A percentile compares a stretch with the other conserved stretches of the same genome.
Conservation (phyloP, 140 eudicot genomes). For the Cichorium intybus region DNA sequence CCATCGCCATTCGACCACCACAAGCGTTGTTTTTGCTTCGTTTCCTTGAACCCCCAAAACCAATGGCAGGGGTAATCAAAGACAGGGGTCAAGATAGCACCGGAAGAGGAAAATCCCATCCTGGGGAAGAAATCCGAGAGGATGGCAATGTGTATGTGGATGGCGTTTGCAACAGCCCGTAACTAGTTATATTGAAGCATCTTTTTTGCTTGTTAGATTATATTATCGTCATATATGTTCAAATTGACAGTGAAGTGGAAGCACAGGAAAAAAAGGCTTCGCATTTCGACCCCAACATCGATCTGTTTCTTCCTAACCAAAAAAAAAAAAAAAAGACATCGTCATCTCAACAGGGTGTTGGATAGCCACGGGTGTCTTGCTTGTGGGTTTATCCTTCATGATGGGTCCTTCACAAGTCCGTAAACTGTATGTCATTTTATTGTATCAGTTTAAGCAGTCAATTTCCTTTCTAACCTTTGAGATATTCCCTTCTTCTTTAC, state of each 20-base stretch:
- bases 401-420: constrained; percentile 90
- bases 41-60: too few relatives aligned
- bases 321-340: constrained; percentile 69
- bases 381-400: constrained; percentile 66
- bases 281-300: constrained; percentile 75
- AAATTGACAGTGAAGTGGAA: constrained; percentile 72
- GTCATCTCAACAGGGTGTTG: constrained; percentile 86
- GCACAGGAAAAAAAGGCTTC: constrained; percentile 95
- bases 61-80: too few relatives aligned
- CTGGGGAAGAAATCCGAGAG: too few relatives aligned
- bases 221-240: not conserved
- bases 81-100: too few relatives aligned
- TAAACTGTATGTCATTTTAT: constrained; percentile 82
- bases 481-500: not conserved
- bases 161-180: too few relatives aligned
- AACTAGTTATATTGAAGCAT: too few relatives aligned
- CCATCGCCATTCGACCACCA: too few relatives aligned
- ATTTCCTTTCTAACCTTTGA: constrained; percentile 3
- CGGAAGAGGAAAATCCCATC: too few relatives aligned
- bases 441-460: constrained; percentile 51
- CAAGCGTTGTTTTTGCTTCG: too few relatives aligned
- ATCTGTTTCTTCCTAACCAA: constrained; percentile 74
- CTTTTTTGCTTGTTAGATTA: not conserved
- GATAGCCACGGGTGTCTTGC: constrained; percentile 83
- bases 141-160: too few relatives aligned